A percentile compares a stretch with the other conserved stretches of the same genome.
Evolutionary conservation across 495 filamentous ascomycete genomes (phyloP).

Genomic region (Penicillium egyptiacum): DNA sequence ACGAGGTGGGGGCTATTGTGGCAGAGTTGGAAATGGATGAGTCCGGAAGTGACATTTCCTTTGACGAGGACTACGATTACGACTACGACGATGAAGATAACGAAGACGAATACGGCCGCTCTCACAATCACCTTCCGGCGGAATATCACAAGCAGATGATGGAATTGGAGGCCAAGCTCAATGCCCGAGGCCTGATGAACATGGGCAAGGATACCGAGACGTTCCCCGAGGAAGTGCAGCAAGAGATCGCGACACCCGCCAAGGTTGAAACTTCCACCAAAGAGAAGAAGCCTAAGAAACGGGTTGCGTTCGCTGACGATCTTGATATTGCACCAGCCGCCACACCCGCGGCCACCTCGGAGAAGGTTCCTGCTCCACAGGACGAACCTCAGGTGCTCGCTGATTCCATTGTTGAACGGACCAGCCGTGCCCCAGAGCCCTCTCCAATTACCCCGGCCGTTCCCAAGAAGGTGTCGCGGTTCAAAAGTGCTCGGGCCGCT

Average conservation of each 20-base stretch:
- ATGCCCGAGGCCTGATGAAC: slow-evolving; percentile 55
- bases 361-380: slow-evolving; percentile 37
- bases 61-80: slow-evolving; percentile 50
- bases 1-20: slow-evolving; percentile 84
- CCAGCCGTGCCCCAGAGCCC: slow-evolving; percentile 24
- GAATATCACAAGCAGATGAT: slow-evolving; percentile 79
- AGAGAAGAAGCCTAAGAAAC: slow-evolving; percentile 56
- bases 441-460: slow-evolving; percentile 14
- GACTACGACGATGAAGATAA: slow-evolving; percentile 60
- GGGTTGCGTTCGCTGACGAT: slow-evolving; percentile 74
- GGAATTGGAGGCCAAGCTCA: slow-evolving; percentile 74
- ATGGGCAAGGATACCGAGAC: slow-evolving; percentile 45
- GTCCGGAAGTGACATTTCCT: slow-evolving; percentile 55
- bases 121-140: slow-evolving; percentile 58
- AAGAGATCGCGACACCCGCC: slow-evolving; percentile 31
- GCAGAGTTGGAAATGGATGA: slow-evolving; percentile 90
- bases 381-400: slow-evolving; percentile 38
- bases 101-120: slow-evolving; percentile 70
- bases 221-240: slow-evolving; percentile 35
- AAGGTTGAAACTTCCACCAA: slow-evolving; percentile 18
- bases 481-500: slow-evolving; percentile 39
- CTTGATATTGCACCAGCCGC: slow-evolving; percentile 66
- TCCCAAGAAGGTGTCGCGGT: slow-evolving; percentile 46
- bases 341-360: slow-evolving; percentile 24
- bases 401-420: slow-evolving; percentile 52